These are phyloP conservation scores for Xylariales sp. DNA, from an alignment of 2,329 filamentous ascomycete genomes.

Conservation along the genomic window DNA sequence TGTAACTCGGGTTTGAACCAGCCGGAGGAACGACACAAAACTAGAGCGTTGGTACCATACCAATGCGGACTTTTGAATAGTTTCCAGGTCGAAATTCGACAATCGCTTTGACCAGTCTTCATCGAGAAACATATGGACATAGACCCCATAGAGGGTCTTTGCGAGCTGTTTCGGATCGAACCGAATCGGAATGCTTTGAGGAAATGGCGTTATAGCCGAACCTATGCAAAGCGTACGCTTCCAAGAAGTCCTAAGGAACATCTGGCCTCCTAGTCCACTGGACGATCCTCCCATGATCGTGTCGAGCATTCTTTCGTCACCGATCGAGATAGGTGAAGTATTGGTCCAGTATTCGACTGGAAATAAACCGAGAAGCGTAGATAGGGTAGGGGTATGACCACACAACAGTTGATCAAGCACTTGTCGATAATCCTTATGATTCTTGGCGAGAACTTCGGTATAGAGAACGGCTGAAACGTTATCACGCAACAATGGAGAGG, in stretches of 20 bases:
- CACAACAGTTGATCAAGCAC: constrained; percentile 58
- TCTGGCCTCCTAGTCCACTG: not conserved
- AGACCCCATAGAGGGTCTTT: constrained; percentile 26
- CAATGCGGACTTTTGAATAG: not conserved
- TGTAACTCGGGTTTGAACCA: constrained; percentile 35
- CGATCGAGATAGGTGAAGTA: constrained; percentile 12
- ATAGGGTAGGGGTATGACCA: constrained; percentile 59
- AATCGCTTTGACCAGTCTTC: constrained; percentile 12
- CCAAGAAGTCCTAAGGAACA: constrained; percentile 33
- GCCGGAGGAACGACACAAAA: constrained; percentile 34
- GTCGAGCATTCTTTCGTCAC: constrained; percentile 18
- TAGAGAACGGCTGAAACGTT: constrained; percentile 59
- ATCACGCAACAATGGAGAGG: constrained; percentile 59
- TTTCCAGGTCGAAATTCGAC: not conserved
- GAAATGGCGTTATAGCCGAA: not conserved
- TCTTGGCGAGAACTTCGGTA: constrained; percentile 58
- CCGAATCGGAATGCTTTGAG: constrained; percentile 11
- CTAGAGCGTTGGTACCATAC: constrained; percentile 29
- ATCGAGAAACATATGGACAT: constrained; percentile 34
- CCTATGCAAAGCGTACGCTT: constrained; percentile 29
- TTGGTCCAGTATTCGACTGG: constrained; percentile 59
- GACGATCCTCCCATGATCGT: not conserved
- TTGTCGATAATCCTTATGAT: constrained; percentile 43
- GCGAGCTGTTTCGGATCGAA: constrained; percentile 31
- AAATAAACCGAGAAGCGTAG: constrained; percentile 62